These are phyloP conservation scores for Hirsutella minnesotensis DNA, from an alignment of 2,329 filamentous ascomycete species.

Conservation along the genomic window DNA sequence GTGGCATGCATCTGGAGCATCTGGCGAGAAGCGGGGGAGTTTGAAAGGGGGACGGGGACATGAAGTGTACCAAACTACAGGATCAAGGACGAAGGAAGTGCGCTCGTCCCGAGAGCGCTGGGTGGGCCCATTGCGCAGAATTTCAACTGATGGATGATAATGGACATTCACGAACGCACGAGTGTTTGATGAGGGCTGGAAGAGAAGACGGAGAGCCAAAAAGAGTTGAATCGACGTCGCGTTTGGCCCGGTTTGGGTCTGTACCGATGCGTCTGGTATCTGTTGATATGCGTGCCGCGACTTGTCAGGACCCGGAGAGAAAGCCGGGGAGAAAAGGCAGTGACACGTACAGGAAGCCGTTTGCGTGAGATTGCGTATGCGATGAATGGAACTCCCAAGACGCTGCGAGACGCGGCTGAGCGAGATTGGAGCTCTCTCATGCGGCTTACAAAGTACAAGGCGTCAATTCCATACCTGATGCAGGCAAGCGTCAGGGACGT, in stretches of 20 bases:
- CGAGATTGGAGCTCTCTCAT: too few species aligned
- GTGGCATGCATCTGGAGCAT: constrained; percentile 1
- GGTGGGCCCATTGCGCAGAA: background rate
- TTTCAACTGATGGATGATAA: constrained; percentile 5
- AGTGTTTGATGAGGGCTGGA: constrained; percentile 5
- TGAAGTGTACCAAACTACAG: background rate
- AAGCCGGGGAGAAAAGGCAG: too few species aligned
- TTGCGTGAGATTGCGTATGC: too few species aligned
- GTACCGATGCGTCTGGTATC: background rate
- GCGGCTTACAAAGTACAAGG: background rate
- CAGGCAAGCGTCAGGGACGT: constrained; percentile 1
- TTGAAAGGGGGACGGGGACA: background rate
- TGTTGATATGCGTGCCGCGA: too few species aligned
- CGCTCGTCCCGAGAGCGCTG: background rate
- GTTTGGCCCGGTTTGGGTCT: background rate
- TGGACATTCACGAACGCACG: constrained; percentile 7
- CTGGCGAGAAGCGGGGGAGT: background rate
- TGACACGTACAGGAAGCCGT: too few species aligned
- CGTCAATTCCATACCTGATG: constrained; percentile 2
- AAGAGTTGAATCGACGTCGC: constrained; percentile 5
- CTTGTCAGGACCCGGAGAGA: too few species aligned
- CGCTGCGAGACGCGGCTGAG: too few species aligned
- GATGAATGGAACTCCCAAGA: too few species aligned
- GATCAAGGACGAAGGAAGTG: background rate
- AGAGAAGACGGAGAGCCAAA: background rate